Percentiles rank a stretch among this genome's conserved stretches.
Conservation (phyloP, 2,329 filamentous ascomycete species). For the Penicillium paneum region DNA sequence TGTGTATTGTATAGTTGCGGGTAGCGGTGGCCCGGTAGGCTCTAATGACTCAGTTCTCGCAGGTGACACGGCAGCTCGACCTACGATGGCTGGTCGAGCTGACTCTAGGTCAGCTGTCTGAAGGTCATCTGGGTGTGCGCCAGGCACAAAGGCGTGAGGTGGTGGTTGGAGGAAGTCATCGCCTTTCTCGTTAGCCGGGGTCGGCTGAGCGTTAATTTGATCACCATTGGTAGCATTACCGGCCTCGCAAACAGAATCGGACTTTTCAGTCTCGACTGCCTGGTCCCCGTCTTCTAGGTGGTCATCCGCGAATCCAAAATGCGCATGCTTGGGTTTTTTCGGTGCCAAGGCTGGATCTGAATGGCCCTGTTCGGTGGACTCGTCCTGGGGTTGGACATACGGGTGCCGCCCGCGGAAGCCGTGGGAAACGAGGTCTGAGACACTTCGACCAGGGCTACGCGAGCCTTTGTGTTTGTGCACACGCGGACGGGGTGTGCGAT, state of each 20-base stretch:
- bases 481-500: slow-evolving; percentile 65
- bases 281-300: slow-evolving; percentile 21
- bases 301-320: slow-evolving; percentile 57
- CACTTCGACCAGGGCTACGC: slow-evolving; percentile 29
- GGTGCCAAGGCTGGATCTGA: slow-evolving; percentile 11
- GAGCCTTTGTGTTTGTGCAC: slow-evolving; percentile 38
- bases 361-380: slow-evolving; percentile 8
- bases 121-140: slow-evolving; percentile 22
- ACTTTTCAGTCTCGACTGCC: slow-evolving; percentile 3
- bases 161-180: slow-evolving; percentile 14
- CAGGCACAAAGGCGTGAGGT: slow-evolving; percentile 1
- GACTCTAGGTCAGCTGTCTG: slow-evolving; percentile 24
- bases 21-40: slow-evolving; percentile 22
- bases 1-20: slow-evolving; percentile 58
- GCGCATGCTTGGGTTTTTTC: slow-evolving; percentile 41
- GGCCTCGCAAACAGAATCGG: neutral
- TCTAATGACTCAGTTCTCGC: slow-evolving; percentile 34
- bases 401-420: slow-evolving; percentile 36
- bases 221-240: neutral
- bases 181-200: slow-evolving; percentile 13
- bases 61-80: slow-evolving; percentile 19
- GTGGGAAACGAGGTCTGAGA: slow-evolving; percentile 38
- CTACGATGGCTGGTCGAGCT: slow-evolving; percentile 6
- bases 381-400: slow-evolving; percentile 19
- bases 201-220: slow-evolving; percentile 1